Conservation (phyloP, 805 yeast species). For the Metschnikowia noctiluminum region DNA sequence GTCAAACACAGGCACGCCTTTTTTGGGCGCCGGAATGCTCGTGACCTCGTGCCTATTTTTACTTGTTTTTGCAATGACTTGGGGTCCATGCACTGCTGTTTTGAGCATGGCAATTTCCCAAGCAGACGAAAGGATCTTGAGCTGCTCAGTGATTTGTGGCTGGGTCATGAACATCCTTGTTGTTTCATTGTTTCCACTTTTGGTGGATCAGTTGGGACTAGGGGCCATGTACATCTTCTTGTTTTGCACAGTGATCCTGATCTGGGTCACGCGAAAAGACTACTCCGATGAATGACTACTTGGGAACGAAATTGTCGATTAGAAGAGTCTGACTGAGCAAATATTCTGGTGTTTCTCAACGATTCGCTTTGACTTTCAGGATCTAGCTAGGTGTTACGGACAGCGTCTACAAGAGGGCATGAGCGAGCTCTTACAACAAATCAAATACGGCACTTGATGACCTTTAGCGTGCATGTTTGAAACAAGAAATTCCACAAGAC, state of each 20-base stretch:
- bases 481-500: too few species aligned
- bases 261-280: conserved; percentile 8
- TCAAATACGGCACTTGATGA: too few species aligned
- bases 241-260: conserved; percentile 17
- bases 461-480: too few species aligned
- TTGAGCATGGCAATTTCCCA: conserved; percentile 22
- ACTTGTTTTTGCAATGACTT: conserved; percentile 23
- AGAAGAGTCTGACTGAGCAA: too few species aligned
- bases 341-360: too few species aligned
- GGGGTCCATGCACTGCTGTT: conserved; percentile 34
- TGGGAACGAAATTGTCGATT: background rate
- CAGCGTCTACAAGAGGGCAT: too few species aligned
- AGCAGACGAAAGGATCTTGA: conserved; percentile 21
- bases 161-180: conserved; percentile 25
- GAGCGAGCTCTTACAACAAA: too few species aligned
- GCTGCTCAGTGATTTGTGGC: conserved; percentile 19
- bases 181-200: conserved; percentile 21
- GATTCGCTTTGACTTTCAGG: too few species aligned
- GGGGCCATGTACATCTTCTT: conserved; percentile 20
- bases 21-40: conserved; percentile 12
- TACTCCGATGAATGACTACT: background rate
- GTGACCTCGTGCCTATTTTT: conserved; percentile 19
- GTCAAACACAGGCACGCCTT: background rate
- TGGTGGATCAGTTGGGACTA: conserved; percentile 19
- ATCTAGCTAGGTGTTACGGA: too few species aligned